Percentiles rank a stretch among this genome's conserved stretches.
Conservation (phyloP, 768 basidiomycete genomes). For the Serpula lacrymans region DNA sequence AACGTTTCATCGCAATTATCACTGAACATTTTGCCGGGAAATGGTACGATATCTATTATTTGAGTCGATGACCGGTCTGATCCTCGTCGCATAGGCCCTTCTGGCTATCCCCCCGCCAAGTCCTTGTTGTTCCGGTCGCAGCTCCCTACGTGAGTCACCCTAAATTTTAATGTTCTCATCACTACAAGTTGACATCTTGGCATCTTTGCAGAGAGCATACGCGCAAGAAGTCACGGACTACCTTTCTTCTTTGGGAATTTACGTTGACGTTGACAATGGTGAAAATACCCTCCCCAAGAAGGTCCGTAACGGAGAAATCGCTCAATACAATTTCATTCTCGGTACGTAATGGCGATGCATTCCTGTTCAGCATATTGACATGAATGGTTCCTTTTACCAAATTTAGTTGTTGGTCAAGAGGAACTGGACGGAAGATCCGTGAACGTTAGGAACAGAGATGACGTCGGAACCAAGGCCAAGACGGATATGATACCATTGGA, state of each 20-base stretch:
- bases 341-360: slow-evolving; percentile 48
- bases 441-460: slow-evolving; percentile 94
- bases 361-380: neutral
- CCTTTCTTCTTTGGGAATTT: slow-evolving; percentile 70
- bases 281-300: slow-evolving; percentile 95
- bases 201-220: slow-evolving; percentile 70
- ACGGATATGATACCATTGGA: slow-evolving; percentile 74
- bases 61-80: slow-evolving; percentile 2
- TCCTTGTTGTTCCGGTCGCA: slow-evolving; percentile 92
- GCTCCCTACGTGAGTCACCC: slow-evolving; percentile 69
- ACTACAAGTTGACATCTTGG: slow-evolving; percentile 7
- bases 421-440: slow-evolving; percentile 85
- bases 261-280: slow-evolving; percentile 89
- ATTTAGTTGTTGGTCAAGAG: slow-evolving; percentile 88
- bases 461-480: slow-evolving; percentile 80
- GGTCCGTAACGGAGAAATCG: slow-evolving; percentile 94
- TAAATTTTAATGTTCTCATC: slow-evolving; percentile 2
- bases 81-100: slow-evolving; percentile 67
- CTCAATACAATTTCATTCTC: slow-evolving; percentile 97
- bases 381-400: slow-evolving; percentile 1
- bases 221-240: slow-evolving; percentile 75
- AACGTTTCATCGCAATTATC: slow-evolving; percentile 94
- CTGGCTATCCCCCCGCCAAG: slow-evolving; percentile 97
- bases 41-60: slow-evolving; percentile 56
- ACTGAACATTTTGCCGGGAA: slow-evolving; percentile 98